These are phyloP conservation scores for Geotrichum cucujoidarum DNA, from an alignment of 1,139 yeast genomes.

Conservation along the genomic window DNA sequence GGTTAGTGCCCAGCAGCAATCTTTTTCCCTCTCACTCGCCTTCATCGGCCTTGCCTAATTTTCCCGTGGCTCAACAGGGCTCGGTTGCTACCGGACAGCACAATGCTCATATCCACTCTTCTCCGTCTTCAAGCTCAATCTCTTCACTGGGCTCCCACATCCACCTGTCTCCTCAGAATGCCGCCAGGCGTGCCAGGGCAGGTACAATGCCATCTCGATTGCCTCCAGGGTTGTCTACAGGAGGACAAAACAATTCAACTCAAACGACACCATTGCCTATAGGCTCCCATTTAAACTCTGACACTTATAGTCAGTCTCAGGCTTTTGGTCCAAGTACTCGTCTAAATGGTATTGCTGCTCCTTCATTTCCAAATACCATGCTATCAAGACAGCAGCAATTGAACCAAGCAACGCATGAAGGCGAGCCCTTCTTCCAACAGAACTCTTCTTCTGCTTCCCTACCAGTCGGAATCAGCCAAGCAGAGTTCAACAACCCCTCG, in stretches of 20 bases:
- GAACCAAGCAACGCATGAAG: too few species aligned
- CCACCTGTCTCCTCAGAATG: slow-evolving; percentile 13
- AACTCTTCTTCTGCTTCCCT: slow-evolving; percentile 21
- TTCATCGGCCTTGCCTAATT: slow-evolving; percentile 1
- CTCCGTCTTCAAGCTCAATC: slow-evolving; percentile 16
- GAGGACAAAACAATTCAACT: slow-evolving; percentile 4
- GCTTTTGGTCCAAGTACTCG: too few species aligned
- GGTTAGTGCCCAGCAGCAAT: too few species aligned
- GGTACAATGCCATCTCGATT: slow-evolving; percentile 44
- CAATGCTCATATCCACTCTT: too few species aligned
- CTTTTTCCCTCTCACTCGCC: too few species aligned
- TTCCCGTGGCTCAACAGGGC: slow-evolving; percentile 18
- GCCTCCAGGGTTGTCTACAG: slow-evolving; percentile 30
- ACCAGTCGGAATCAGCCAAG: slow-evolving; percentile 17
- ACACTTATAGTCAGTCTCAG: too few species aligned
- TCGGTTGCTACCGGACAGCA: too few species aligned
- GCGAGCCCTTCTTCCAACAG: slow-evolving; percentile 16
- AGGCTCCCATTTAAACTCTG: too few species aligned
- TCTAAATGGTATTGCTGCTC: too few species aligned
- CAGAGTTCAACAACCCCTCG: background rate
- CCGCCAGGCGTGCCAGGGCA: slow-evolving; percentile 40
- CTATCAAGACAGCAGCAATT: too few species aligned
- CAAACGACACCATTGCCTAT: slow-evolving; percentile 22
- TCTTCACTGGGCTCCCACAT: slow-evolving; percentile 17
- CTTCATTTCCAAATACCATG: too few species aligned